These are phyloP conservation scores for Bacidia rubella DNA, from an alignment of 495 filamentous ascomycete species.

Conservation along the genomic window DNA sequence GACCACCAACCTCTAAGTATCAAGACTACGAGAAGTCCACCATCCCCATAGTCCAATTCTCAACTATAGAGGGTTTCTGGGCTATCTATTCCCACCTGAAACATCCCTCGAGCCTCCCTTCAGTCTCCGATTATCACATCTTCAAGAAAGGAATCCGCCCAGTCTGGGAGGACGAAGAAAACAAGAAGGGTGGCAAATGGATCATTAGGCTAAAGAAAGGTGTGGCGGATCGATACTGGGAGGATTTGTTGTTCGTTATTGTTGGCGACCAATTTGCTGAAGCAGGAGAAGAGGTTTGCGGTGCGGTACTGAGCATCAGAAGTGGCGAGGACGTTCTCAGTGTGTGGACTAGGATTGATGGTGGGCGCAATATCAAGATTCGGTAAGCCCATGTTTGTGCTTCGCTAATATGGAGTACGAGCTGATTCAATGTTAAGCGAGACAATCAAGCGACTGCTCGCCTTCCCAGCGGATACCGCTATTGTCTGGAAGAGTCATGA, in stretches of 20 bases:
- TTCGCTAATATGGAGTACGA: neutral
- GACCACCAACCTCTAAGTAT: constrained; percentile 87
- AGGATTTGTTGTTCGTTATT: constrained; percentile 82
- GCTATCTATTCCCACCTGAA: constrained; percentile 82
- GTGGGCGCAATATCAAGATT: constrained; percentile 90
- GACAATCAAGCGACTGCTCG: constrained; percentile 78
- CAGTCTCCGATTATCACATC: constrained; percentile 94
- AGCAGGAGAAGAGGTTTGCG: constrained; percentile 87
- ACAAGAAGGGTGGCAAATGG: constrained; percentile 94
- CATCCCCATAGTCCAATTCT: constrained; percentile 67
- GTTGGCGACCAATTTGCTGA: constrained; percentile 93
- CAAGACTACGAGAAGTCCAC: constrained; percentile 98
- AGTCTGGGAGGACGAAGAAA: constrained; percentile 97
- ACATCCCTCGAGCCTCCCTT: constrained; percentile 71
- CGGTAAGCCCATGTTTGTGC: constrained; percentile 41
- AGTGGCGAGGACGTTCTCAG: constrained; percentile 95
- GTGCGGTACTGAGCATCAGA: constrained; percentile 81
- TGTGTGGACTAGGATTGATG: constrained; percentile 90
- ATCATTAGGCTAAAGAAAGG: constrained; percentile 92
- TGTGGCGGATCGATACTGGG: constrained; percentile 93
- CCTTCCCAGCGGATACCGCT: constrained; percentile 74
- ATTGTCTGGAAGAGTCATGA: constrained; percentile 91
- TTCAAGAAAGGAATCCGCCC: constrained; percentile 95
- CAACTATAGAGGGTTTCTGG: constrained; percentile 85
- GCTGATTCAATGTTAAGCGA: constrained; percentile 42